These are phyloP conservation scores for Plasmodium vivax DNA, from an alignment of 169 alveolate species.

Conservation along the genomic window DNA sequence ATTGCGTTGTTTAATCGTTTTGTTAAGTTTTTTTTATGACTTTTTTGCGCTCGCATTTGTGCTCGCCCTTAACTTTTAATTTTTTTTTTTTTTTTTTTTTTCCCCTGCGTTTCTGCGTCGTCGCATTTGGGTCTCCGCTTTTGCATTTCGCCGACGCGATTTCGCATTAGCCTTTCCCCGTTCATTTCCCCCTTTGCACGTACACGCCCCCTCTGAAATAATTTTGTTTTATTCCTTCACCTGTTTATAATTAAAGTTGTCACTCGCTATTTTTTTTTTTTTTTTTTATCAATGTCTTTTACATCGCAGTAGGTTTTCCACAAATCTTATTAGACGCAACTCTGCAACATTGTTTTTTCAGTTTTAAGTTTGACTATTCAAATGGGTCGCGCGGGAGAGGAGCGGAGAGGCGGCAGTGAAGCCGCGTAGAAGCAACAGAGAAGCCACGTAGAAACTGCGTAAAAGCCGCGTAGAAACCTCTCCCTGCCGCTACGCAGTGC, in stretches of 20 bases:
- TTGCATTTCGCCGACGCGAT: neutral
- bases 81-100: slow-evolving; percentile 22
- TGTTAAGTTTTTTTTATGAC: slow-evolving; percentile 22
- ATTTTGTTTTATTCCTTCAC: neutral
- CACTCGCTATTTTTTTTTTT: neutral
- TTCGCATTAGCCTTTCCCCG: neutral
- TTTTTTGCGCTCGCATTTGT: neutral
- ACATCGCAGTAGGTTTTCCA: slow-evolving; percentile 13
- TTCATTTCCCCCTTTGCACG: neutral
- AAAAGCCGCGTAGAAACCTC: neutral
- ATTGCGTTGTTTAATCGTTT: slow-evolving; percentile 20
- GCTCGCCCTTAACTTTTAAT: neutral
- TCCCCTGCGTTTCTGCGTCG: neutral
- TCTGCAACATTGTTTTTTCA: slow-evolving; percentile 40
- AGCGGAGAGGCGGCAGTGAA: neutral
- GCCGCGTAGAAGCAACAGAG: neutral
- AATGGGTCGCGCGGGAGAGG: neutral
- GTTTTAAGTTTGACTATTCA: slow-evolving; percentile 64
- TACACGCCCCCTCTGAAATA: neutral
- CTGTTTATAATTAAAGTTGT: slow-evolving; percentile 21
- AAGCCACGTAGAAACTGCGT: neutral
- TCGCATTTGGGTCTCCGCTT: neutral
- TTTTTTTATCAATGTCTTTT: slow-evolving; percentile 25
- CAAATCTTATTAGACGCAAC: slow-evolving; percentile 30
- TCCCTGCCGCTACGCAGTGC: neutral